Evolutionary conservation across 495 filamentous ascomycete species (phyloP).

Genomic region (Rhypophila decipiens): DNA sequence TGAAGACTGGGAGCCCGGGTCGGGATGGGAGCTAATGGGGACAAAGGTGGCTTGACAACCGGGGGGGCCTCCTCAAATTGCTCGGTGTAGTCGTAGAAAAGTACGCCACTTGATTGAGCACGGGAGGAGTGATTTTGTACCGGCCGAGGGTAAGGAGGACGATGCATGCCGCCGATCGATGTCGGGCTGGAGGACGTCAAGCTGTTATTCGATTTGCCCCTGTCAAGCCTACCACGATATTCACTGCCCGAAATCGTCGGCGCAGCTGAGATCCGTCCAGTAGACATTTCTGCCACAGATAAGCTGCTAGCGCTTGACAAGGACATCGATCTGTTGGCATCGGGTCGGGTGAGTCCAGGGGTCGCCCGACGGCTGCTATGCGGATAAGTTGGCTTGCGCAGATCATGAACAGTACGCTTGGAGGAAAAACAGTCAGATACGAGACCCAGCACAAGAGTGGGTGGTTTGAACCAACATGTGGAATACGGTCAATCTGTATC

Average conservation of each 20-base stretch:
- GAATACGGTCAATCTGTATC: slow-evolving; percentile 42
- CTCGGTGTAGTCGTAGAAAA: slow-evolving; percentile 50
- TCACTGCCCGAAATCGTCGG: slow-evolving; percentile 2
- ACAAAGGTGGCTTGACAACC: slow-evolving; percentile 11
- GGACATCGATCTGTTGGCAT: slow-evolving; percentile 32
- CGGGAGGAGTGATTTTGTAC: neutral
- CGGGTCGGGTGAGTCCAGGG: slow-evolving; percentile 23
- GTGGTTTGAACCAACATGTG: slow-evolving; percentile 28
- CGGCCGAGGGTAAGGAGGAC: slow-evolving; percentile 18
- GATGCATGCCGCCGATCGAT: slow-evolving; percentile 36
- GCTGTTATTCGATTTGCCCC: slow-evolving; percentile 13
- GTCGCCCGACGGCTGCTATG: slow-evolving; percentile 28
- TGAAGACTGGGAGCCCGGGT: slow-evolving; percentile 23
- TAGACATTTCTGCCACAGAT: slow-evolving; percentile 19
- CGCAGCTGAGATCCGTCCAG: slow-evolving; percentile 1
- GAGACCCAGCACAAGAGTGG: neutral
- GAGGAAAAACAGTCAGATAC: slow-evolving; percentile 4
- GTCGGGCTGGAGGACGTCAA: slow-evolving; percentile 32
- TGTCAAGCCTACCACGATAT: slow-evolving; percentile 3
- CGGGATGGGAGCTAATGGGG: slow-evolving; percentile 29
- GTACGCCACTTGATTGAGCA: slow-evolving; percentile 3
- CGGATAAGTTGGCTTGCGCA: slow-evolving; percentile 34
- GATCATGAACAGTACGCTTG: slow-evolving; percentile 37
- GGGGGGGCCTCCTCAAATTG: slow-evolving; percentile 30
- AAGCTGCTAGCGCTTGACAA: slow-evolving; percentile 24